Evolutionary conservation across 495 filamentous ascomycete species (phyloP).

Genomic region (Podospora australis): DNA sequence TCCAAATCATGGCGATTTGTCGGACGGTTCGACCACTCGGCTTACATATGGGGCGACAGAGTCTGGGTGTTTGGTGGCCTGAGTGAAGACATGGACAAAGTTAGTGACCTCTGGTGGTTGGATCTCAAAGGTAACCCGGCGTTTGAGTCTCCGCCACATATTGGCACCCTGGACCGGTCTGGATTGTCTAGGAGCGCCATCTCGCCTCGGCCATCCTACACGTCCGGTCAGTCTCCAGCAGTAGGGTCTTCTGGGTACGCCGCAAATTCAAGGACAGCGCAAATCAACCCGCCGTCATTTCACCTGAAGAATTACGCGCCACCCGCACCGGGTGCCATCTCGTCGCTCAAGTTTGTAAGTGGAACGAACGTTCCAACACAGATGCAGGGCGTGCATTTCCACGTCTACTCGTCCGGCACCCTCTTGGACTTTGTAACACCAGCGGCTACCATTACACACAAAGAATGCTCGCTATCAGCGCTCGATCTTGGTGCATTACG

Average conservation of each 20-base stretch:
- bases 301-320: constrained; percentile 65
- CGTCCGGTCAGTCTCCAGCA: constrained; percentile 31
- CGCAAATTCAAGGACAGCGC: constrained; percentile 82
- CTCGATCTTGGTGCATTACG: constrained; percentile 78
- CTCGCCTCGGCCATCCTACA: constrained; percentile 39
- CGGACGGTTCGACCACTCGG: constrained; percentile 85
- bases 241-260: constrained; percentile 69
- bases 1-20: constrained; percentile 94
- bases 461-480: constrained; percentile 84
- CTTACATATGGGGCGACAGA: constrained; percentile 78
- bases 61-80: constrained; percentile 98
- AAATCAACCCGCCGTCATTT: constrained; percentile 65
- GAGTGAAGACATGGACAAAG: constrained; percentile 90
- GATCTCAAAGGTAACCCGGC: constrained; percentile 85
- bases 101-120: constrained; percentile 92
- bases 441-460: constrained; percentile 70
- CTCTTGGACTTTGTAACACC: constrained; percentile 91
- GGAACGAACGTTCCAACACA: constrained; percentile 83
- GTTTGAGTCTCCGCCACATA: constrained; percentile 66
- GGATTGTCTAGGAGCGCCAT: constrained; percentile 27
- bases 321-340: constrained; percentile 72
- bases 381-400: constrained; percentile 84
- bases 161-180: constrained; percentile 54
- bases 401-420: constrained; percentile 87
- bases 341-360: constrained; percentile 80